Conservation (phyloP, 2,329 filamentous ascomycete genomes). For the Stagonosporopsis vannaccii region DNA sequence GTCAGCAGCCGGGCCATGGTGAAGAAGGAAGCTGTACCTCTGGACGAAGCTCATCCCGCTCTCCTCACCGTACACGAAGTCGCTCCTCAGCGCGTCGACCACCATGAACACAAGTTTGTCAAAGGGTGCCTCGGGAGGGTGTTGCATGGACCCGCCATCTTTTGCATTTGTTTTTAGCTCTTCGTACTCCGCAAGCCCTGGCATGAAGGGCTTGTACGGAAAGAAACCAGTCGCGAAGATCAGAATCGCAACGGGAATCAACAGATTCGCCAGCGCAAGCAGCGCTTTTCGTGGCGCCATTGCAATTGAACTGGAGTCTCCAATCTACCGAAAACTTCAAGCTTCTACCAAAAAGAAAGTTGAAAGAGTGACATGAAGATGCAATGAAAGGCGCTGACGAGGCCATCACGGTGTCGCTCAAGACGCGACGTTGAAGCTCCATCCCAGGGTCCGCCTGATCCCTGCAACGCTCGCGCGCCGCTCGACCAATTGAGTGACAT, state of each 20-base stretch:
- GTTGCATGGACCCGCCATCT: slow-evolving; percentile 46
- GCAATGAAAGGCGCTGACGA: not conserved
- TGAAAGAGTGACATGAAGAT: slow-evolving; percentile 22
- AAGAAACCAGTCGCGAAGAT: slow-evolving; percentile 93
- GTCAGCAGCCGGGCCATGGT: not conserved
- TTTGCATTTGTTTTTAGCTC: slow-evolving; percentile 57
- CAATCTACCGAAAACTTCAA: slow-evolving; percentile 6
- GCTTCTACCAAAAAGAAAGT: not conserved
- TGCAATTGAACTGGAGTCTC: not conserved
- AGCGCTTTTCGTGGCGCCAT: slow-evolving; percentile 43
- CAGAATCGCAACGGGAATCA: slow-evolving; percentile 73
- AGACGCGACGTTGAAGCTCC: slow-evolving; percentile 34
- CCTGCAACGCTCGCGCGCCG: slow-evolving; percentile 21
- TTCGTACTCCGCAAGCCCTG: slow-evolving; percentile 78
- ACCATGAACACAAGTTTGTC: slow-evolving; percentile 97
- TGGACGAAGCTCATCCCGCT: slow-evolving; percentile 91
- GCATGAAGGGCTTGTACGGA: slow-evolving; percentile 92
- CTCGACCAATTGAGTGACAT: slow-evolving; percentile 44
- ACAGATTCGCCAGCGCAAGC: slow-evolving; percentile 73
- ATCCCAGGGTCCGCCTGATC: slow-evolving; percentile 40
- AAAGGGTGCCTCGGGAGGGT: slow-evolving; percentile 71
- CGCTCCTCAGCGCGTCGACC: slow-evolving; percentile 86
- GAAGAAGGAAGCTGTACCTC: slow-evolving; percentile 62
- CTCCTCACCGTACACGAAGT: slow-evolving; percentile 84
- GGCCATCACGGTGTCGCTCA: slow-evolving; percentile 30